phyloP scores from a whole-genome alignment of 2,329 filamentous ascomycete genomes.

The Colletotrichum acutatum region DNA sequence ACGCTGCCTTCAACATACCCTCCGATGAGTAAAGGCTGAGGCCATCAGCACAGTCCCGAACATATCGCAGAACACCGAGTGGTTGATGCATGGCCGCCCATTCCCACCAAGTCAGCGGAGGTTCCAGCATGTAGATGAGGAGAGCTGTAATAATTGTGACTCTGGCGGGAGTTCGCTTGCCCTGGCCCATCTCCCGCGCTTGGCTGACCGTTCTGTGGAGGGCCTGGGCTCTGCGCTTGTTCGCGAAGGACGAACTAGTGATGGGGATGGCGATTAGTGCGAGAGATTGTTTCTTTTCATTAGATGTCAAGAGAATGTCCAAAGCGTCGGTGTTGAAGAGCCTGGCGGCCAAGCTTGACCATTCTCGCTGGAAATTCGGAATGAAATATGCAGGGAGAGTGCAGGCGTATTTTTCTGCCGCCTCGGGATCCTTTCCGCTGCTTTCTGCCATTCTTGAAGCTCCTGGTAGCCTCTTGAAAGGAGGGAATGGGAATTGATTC shows the following conservation, averaged over 20 bases:
- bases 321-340: constrained; percentile 2
- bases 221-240: background rate
- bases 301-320: background rate
- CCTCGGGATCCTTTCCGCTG: background rate
- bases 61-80: background rate
- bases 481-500: too few species aligned
- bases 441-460: too few species aligned
- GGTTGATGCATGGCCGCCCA: background rate
- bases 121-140: background rate
- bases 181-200: background rate
- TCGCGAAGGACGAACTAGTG: background rate
- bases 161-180: background rate
- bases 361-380: background rate
- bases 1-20: background rate
- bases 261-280: background rate
- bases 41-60: background rate
- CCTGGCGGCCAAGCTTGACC: background rate
- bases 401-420: background rate
- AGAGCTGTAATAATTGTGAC: background rate
- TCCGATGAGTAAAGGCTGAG: background rate
- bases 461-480: too few species aligned
- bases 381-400: background rate
- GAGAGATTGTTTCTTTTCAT: background rate
- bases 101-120: background rate
- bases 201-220: background rate